A percentile compares a stretch with the other conserved stretches of the same genome.
These are phyloP conservation scores for Yarrowia porcina DNA, from an alignment of 805 yeast genomes.

Conservation along the genomic window DNA sequence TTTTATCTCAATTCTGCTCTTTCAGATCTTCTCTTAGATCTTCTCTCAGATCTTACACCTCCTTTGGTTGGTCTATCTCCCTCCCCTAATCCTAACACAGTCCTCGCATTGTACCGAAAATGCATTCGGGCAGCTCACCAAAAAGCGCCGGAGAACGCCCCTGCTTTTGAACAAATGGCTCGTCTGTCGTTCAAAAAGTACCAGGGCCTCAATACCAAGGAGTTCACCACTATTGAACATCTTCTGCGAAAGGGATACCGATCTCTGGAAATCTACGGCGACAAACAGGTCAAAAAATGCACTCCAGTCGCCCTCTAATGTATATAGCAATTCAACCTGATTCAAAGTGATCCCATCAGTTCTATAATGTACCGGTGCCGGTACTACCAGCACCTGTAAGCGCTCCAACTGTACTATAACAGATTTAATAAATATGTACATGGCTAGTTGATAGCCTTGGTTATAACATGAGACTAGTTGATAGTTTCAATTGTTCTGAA, in stretches of 20 bases:
- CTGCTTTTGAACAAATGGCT: constrained; percentile 46
- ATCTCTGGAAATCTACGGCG: constrained; percentile 66
- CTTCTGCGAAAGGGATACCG: constrained; percentile 71
- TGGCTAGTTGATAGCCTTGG: constrained; percentile 20
- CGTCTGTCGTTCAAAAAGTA: constrained; percentile 63
- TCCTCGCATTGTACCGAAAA: constrained; percentile 47
- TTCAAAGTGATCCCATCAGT: no score
- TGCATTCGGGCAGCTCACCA: constrained; percentile 47
- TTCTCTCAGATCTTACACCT: no score
- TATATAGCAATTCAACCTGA: not conserved
- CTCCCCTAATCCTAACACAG: constrained; percentile 30
- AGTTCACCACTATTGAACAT: constrained; percentile 83
- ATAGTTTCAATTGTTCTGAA: not conserved
- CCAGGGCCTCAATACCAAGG: constrained; percentile 60
- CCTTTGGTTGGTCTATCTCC: no score
- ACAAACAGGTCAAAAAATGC: constrained; percentile 62
- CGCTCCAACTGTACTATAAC: not conserved
- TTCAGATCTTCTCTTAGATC: no score
- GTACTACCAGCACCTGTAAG: no score
- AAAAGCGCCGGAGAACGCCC: constrained; percentile 49
- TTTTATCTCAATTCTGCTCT: no score
- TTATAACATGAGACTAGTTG: constrained; percentile 10
- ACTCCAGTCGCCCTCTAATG: constrained; percentile 2
- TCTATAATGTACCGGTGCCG: not conserved
- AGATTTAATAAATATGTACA: constrained; percentile 19